Conservation (phyloP, 148 eudicot genomes). For the Polygonum aviculare region DNA sequence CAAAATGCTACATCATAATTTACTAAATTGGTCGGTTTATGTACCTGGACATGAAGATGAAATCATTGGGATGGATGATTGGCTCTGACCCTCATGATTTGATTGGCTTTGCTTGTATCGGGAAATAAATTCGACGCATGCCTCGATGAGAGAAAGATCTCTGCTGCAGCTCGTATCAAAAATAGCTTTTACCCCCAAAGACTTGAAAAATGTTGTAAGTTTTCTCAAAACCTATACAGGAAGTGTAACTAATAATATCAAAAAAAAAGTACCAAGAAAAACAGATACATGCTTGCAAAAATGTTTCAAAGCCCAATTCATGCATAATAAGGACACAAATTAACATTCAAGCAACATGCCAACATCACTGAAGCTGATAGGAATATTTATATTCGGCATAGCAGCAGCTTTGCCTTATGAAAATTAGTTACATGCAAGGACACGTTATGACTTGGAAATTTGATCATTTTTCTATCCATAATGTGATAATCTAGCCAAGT, state of each 20-base stretch:
- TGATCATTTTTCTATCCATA: neutral
- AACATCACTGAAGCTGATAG: neutral
- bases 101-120: slow-evolving; percentile 62
- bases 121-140: slow-evolving; percentile 72
- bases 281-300: neutral
- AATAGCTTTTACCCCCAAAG: slow-evolving; percentile 84
- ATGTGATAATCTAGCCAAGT: neutral
- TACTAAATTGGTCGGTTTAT: neutral
- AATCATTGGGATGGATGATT: slow-evolving; percentile 69
- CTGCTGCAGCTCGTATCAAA: slow-evolving; percentile 94
- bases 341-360: neutral
- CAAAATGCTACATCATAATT: neutral
- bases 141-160: slow-evolving; percentile 82
- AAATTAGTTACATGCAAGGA: neutral
- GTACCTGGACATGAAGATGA: slow-evolving; percentile 97
- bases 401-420: neutral
- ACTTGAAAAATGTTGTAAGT: slow-evolving; percentile 86
- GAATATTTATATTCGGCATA: neutral
- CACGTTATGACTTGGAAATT: neutral
- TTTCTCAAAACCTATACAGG: slow-evolving; percentile 61
- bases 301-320: neutral
- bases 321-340: neutral
- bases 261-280: slow-evolving; percentile 4
- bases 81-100: slow-evolving; percentile 22
- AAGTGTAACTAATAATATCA: slow-evolving; percentile 3